Conservation (phyloP, 371 early-diverging fungal species). For the Massospora cicadina region DNA sequence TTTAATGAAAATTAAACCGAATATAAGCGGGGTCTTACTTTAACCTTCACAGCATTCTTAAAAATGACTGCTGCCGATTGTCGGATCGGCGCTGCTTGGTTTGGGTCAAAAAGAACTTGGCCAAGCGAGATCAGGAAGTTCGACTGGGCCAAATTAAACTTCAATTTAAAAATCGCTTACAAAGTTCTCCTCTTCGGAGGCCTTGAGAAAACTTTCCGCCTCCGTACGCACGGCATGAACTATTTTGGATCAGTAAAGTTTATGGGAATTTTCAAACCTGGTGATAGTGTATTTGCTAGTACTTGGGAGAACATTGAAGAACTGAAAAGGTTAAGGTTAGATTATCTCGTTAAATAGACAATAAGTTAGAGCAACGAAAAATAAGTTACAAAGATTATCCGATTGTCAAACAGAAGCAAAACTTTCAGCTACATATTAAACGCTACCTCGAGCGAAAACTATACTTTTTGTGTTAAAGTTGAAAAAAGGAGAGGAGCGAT, state of each 20-base stretch:
- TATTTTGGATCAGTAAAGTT: neutral
- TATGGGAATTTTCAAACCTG: neutral
- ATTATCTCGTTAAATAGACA: too few species aligned
- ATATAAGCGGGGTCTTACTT: neutral
- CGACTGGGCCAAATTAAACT: neutral
- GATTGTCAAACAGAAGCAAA: too few species aligned
- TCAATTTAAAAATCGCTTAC: neutral
- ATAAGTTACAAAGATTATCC: too few species aligned
- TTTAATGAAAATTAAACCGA: neutral
- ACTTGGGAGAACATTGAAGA: neutral
- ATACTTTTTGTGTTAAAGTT: too few species aligned
- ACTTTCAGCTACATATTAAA: too few species aligned
- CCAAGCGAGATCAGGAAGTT: neutral
- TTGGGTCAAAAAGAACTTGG: neutral
- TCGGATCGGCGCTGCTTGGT: neutral
- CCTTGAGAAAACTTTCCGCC: neutral
- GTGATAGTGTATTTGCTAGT: neutral
- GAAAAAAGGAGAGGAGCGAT: too few species aligned
- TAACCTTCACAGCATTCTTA: constrained; percentile 3
- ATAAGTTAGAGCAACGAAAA: too few species aligned
- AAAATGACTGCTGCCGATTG: neutral
- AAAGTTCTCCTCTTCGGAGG: neutral
- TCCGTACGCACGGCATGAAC: neutral
- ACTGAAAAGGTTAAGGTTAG: too few species aligned
- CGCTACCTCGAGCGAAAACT: too few species aligned